Base-by-base conservation (phyloP, 805 yeast genomes). In the Metschnikowia kunwiensis region DNA sequence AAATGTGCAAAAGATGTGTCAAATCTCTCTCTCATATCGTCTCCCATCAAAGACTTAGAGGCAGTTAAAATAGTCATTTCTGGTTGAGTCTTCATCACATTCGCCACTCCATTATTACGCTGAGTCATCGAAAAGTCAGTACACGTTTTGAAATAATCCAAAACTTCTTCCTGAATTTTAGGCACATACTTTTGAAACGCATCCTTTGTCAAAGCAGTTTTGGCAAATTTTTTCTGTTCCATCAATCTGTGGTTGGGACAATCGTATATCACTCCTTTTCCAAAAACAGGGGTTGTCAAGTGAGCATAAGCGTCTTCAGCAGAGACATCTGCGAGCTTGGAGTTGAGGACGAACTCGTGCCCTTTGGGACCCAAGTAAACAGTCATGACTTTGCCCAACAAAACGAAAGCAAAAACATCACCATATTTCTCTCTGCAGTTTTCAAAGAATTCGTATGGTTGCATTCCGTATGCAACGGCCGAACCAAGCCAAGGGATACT, bases 211-310 rank as follows among this genome's bases (percentile, higher is more conserved):
- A 93, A 74, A 15, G 96, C 94, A 36, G 77, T 77, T 65, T 93
- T 93, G 45, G 89, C 95, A 55, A 93, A 93, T 69, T 88, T 93
- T 78, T 93, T 93, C 65, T 93, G 98, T 61, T 93, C 98, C 98
- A 93, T 93, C 55, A 93, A 76, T 49, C 88, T 79, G 54, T 79
- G 67, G 68, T 93, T 93, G 46, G 98, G 87, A 65, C 97, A 91
- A 67, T 93, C 98, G 60, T 93, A 93, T 35, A 93, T 85, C 36
- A 93, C 98, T 54, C 97, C 98, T 56, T 88, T 80, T 53, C 98
- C 98, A 51, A 93, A 93, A 11, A 88, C 96, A 10, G 98, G 98
- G n/a, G 97, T 91, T n/a, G 98, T 93, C 63, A 93, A 74, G 59
- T 89, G 96, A 44, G 82, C 74, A 68, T 93, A 93, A 25, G 97